phyloP scores from a whole-genome alignment of 805 yeast species.

The Kuraishia piskuri region DNA sequence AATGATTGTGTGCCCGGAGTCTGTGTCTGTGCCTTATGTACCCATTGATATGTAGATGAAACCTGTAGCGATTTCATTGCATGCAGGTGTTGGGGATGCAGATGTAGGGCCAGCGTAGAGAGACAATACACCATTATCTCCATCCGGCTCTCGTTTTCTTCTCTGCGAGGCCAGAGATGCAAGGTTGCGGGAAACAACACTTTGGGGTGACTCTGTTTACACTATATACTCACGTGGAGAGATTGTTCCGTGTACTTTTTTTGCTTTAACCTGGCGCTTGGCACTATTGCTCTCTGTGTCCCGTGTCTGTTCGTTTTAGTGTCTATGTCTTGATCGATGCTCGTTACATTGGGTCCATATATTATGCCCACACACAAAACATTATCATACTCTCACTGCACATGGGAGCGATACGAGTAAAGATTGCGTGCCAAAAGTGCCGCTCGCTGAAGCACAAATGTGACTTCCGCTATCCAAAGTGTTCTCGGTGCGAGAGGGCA shows the following conservation, averaged over 20 bases:
- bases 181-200: too few relatives aligned
- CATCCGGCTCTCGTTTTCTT: neutral
- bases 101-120: neutral
- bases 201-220: too few relatives aligned
- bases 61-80: neutral
- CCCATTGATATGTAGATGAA: neutral
- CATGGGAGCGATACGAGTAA: slow-evolving; percentile 9
- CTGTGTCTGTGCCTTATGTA: neutral
- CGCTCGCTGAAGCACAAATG: slow-evolving; percentile 16
- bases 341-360: neutral
- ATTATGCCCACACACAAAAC: neutral
- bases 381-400: neutral
- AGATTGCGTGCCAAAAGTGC: slow-evolving; percentile 16
- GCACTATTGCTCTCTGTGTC: neutral
- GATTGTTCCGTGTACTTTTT: too few relatives aligned
- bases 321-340: neutral
- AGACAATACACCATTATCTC: neutral
- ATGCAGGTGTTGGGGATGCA: neutral
- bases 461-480: slow-evolving; percentile 14
- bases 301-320: neutral
- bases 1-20: neutral
- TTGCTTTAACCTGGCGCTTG: neutral
- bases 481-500: slow-evolving; percentile 14
- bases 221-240: neutral
- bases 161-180: neutral